Percentiles rank a stretch among this genome's conserved stretches.
phyloP scores from a whole-genome alignment of 2,329 filamentous ascomycete species.

The Fusarium sublunatum region DNA sequence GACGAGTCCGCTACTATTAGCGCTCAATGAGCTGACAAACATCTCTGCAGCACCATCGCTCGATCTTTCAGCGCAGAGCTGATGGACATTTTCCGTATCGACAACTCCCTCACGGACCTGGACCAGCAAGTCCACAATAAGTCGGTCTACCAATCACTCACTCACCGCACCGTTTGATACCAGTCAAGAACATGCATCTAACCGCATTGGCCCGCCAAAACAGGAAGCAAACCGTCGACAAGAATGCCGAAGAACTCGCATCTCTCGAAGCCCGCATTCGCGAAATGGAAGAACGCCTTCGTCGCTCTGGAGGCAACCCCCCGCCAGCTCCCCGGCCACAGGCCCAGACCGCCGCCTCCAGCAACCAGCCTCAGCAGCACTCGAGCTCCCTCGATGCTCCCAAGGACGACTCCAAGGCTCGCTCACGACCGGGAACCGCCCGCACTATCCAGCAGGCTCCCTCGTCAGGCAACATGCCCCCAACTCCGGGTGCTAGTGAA shows the following conservation, averaged over 20 bases:
- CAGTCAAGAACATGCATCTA: slow-evolving; percentile 2
- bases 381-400: slow-evolving; percentile 35
- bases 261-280: slow-evolving; percentile 84
- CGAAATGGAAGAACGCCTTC: slow-evolving; percentile 85
- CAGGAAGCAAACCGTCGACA: slow-evolving; percentile 83
- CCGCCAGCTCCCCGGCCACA: slow-evolving; percentile 37
- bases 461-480: slow-evolving; percentile 67
- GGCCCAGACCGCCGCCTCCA: slow-evolving; percentile 21
- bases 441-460: slow-evolving; percentile 63
- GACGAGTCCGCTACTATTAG: slow-evolving; percentile 24
- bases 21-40: slow-evolving; percentile 25
- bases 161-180: slow-evolving; percentile 10
- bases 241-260: slow-evolving; percentile 83
- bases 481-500: slow-evolving; percentile 71
- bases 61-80: slow-evolving; percentile 87
- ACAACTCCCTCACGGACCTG: slow-evolving; percentile 79
- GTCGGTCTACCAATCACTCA: slow-evolving; percentile 62
- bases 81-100: slow-evolving; percentile 89
- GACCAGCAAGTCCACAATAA: slow-evolving; percentile 82
- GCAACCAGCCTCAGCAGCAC: slow-evolving; percentile 29
- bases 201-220: slow-evolving; percentile 35
- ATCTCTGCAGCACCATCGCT: slow-evolving; percentile 76
- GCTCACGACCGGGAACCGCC: slow-evolving; percentile 66
- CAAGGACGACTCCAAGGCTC: slow-evolving; percentile 52
- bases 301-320: slow-evolving; percentile 46